Evolutionary conservation across 2,329 filamentous ascomycete species (phyloP).

Genomic region (Orbilia quercus): DNA sequence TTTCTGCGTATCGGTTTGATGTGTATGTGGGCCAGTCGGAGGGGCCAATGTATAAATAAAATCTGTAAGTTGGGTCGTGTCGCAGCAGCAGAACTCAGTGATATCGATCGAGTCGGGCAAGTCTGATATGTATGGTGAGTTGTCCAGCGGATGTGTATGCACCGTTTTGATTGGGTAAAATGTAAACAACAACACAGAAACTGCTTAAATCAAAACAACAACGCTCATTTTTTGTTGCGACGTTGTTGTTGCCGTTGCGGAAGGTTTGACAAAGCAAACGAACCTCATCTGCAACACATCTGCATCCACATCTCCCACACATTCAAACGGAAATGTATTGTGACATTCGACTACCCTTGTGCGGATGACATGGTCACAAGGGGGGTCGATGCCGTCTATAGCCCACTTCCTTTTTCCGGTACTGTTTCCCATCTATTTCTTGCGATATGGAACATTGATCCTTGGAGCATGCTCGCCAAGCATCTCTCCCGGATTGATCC

Average conservation of each 20-base stretch:
- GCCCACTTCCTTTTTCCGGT: neutral
- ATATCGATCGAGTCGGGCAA: conserved; percentile 23
- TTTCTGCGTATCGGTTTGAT: conserved; percentile 10
- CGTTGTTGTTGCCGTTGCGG: conserved; percentile 25
- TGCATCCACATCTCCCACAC: neutral
- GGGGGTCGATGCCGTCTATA: conserved; percentile 7
- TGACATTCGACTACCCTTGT: no score
- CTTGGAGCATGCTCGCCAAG: conserved; percentile 1
- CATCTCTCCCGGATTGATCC: neutral
- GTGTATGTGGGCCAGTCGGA: conserved; percentile 33
- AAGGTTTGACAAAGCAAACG: conserved; percentile 37
- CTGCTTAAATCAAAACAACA: conserved; percentile 48
- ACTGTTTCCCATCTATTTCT: neutral
- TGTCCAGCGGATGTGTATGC: conserved; percentile 37
- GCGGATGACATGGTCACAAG: conserved; percentile 44
- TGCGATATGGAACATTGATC: neutral
- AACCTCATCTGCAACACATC: conserved; percentile 31
- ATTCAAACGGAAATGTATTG: no score
- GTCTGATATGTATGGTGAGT: conserved; percentile 40
- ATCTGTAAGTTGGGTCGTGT: neutral
- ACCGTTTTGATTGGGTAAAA: conserved; percentile 40
- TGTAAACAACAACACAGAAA: conserved; percentile 47
- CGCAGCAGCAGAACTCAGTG: conserved; percentile 19
- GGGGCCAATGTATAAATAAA: conserved; percentile 10
- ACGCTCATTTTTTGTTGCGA: conserved; percentile 5